These are phyloP conservation scores for Pleurotus ostreatus DNA, from an alignment of 768 basidiomycete genomes.

Conservation along the genomic window DNA sequence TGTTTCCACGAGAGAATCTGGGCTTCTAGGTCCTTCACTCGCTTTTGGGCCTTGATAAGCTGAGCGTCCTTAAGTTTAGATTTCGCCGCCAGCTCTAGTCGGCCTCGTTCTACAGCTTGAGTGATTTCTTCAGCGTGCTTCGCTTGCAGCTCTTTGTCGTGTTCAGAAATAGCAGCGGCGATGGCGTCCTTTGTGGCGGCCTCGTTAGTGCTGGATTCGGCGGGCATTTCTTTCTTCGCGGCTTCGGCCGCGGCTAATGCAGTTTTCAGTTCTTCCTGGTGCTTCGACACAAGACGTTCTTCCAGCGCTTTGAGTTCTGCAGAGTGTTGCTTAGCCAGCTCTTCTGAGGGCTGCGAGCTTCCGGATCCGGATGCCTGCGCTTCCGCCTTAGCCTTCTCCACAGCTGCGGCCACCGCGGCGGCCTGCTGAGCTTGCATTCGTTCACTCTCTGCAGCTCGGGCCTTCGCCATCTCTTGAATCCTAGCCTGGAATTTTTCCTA, in stretches of 20 bases:
- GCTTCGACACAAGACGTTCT: conserved; percentile 45
- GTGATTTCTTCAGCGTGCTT: conserved; percentile 54
- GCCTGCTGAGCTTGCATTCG: conserved; percentile 38
- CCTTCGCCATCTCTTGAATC: conserved; percentile 48
- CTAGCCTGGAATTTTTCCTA: conserved; percentile 64
- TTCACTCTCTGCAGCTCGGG: conserved; percentile 43
- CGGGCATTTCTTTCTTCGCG: conserved; percentile 29
- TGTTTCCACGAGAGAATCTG: conserved; percentile 57
- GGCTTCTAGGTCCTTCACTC: conserved; percentile 66
- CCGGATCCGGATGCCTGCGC: conserved; percentile 19
- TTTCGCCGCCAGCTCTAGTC: conserved; percentile 59
- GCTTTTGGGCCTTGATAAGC: conserved; percentile 54
- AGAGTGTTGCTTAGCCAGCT: conserved; percentile 47
- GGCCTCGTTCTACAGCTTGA: conserved; percentile 64
- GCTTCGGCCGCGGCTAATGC: conserved; percentile 47
- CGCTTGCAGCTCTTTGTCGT: conserved; percentile 41
- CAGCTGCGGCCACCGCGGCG: conserved; percentile 49
- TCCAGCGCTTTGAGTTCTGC: conserved; percentile 58
- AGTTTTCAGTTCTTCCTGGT: conserved; percentile 48
- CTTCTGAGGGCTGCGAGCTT: conserved; percentile 28
- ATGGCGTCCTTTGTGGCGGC: conserved; percentile 36
- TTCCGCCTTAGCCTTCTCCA: conserved; percentile 52
- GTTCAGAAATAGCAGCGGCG: conserved; percentile 42
- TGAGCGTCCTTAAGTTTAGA: conserved; percentile 69
- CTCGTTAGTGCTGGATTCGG: conserved; percentile 13